Evolutionary conservation across 179 eudicot genomes (phyloP).

Genomic region (Heliamphora pulchella): DNA sequence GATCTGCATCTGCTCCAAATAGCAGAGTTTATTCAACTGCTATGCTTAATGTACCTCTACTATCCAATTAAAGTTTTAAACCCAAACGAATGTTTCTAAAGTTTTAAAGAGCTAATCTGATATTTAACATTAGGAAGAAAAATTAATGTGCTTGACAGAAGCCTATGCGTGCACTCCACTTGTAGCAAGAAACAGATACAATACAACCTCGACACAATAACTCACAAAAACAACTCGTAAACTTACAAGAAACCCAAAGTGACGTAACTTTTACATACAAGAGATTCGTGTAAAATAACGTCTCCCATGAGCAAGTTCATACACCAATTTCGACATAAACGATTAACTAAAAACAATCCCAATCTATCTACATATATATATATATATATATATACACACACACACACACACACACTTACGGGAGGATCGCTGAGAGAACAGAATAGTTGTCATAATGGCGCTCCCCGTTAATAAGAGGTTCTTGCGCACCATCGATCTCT

Average conservation of each 20-base stretch:
- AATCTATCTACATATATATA: no score
- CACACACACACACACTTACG: slow-evolving; percentile 38
- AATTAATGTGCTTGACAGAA: neutral
- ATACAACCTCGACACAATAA: neutral
- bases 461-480: slow-evolving; percentile 44
- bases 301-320: no score
- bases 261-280: neutral
- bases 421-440: slow-evolving; percentile 42
- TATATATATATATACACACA: no score
- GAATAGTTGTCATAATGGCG: slow-evolving; percentile 45
- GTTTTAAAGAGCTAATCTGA: neutral
- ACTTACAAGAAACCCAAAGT: neutral
- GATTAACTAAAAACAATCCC: no score
- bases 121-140: neutral
- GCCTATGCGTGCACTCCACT: neutral
- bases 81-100: neutral
- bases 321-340: no score
- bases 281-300: no score
- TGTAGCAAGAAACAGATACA: neutral
- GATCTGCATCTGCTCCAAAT: neutral
- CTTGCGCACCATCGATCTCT: slow-evolving; percentile 28
- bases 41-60: neutral
- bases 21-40: neutral
- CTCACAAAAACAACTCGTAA: no score
- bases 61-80: neutral